phyloP scores from a whole-genome alignment of 805 yeast species.

The Saccharomycopsis sp. region DNA sequence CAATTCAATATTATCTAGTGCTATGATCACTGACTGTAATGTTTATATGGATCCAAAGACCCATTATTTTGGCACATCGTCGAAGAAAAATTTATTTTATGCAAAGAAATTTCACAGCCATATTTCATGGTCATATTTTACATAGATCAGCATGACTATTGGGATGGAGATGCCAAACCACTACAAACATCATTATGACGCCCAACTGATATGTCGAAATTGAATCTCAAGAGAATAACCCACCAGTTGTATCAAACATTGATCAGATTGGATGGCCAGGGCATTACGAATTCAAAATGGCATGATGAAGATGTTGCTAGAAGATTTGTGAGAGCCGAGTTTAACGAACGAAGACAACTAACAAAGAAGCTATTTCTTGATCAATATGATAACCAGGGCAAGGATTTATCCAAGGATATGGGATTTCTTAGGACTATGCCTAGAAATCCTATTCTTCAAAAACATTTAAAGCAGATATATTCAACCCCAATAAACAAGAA shows the following conservation, averaged over 20 bases:
- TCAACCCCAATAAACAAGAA: background rate
- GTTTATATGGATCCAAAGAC: too few relatives aligned
- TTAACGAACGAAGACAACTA: background rate
- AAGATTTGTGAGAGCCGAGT: background rate
- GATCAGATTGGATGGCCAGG: background rate
- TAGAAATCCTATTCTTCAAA: background rate
- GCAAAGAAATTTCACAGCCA: too few relatives aligned
- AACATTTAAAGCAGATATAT: background rate
- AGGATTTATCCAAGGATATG: background rate
- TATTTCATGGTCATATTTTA: too few relatives aligned
- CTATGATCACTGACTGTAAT: too few relatives aligned
- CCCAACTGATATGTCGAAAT: background rate
- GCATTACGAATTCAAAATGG: background rate
- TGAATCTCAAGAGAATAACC: background rate
- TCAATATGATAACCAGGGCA: conserved; percentile 1
- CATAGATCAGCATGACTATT: too few relatives aligned
- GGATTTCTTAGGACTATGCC: background rate
- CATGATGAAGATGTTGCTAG: background rate
- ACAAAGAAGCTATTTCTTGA: conserved; percentile 1
- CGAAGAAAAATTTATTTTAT: too few relatives aligned
- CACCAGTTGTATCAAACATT: background rate
- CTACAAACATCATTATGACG: too few relatives aligned
- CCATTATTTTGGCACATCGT: too few relatives aligned
- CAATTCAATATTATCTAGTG: too few relatives aligned
- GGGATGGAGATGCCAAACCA: too few relatives aligned